Percentiles rank a stretch among this genome's conserved stretches.
phyloP scores from a whole-genome alignment of 768 basidiomycete species.

The Lanmaoa pseudosensibilis region DNA sequence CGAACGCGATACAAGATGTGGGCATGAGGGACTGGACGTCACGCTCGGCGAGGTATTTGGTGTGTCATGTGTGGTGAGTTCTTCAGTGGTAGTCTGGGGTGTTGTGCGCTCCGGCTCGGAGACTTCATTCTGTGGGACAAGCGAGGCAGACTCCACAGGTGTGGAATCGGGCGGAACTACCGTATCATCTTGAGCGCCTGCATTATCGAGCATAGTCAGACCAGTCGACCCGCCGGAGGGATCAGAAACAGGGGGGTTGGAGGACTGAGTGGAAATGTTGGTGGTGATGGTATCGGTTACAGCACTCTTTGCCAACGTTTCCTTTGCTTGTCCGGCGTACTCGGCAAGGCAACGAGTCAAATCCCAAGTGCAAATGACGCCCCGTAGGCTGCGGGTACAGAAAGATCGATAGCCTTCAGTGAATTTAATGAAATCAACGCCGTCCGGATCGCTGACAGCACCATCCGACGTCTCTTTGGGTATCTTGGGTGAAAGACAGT shows the following conservation, averaged over 20 bases:
- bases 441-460: background rate
- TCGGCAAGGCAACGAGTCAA: slow-evolving; percentile 10
- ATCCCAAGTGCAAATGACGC: slow-evolving; percentile 18
- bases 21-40: too few relatives aligned
- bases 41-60: too few relatives aligned
- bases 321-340: slow-evolving; percentile 3
- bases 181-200: too few relatives aligned
- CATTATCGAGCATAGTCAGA: too few relatives aligned
- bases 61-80: too few relatives aligned
- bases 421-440: slow-evolving; percentile 15
- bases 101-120: background rate
- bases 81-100: too few relatives aligned
- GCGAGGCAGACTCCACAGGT: background rate
- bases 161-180: background rate
- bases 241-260: too few relatives aligned
- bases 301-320: background rate
- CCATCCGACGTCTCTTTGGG: background rate
- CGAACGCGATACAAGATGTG: too few relatives aligned
- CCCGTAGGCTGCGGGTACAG: slow-evolving; percentile 12
- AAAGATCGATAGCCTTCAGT: slow-evolving; percentile 2
- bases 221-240: too few relatives aligned
- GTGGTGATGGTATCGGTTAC: background rate
- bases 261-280: too few relatives aligned
- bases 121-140: background rate
- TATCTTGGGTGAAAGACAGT: slow-evolving; percentile 1